These are phyloP conservation scores for Verticillium nubilum DNA, from an alignment of 2,329 filamentous ascomycete species.

Conservation along the genomic window DNA sequence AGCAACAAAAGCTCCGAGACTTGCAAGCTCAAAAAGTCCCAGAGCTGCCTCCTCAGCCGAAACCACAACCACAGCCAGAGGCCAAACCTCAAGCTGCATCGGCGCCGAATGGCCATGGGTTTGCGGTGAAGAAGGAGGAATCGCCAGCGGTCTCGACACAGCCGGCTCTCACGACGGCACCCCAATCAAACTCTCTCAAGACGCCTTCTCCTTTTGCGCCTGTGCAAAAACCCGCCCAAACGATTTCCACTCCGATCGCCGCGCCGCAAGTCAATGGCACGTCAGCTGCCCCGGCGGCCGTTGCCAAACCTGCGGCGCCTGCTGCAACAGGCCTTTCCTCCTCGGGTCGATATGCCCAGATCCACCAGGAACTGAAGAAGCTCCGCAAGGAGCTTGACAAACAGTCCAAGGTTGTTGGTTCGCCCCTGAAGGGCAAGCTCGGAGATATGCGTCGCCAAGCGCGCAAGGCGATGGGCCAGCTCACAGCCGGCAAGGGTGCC, in stretches of 20 bases:
- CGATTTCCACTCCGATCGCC: not conserved
- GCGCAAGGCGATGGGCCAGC: constrained; percentile 66
- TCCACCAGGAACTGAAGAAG: constrained; percentile 65
- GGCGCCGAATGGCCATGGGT: not conserved
- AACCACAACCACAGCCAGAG: constrained; percentile 12
- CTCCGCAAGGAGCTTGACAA: constrained; percentile 58
- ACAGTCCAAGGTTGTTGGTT: constrained; percentile 41
- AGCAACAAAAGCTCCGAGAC: constrained; percentile 42
- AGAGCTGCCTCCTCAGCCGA: constrained; percentile 32
- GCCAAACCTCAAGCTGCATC: constrained; percentile 7
- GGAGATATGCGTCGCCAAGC: constrained; percentile 69
- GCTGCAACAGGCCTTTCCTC: constrained; percentile 1
- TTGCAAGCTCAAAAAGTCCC: constrained; percentile 39
- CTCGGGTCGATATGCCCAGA: constrained; percentile 42
- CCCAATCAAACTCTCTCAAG: not conserved
- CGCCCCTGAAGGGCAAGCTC: constrained; percentile 56
- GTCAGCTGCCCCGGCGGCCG: not conserved
- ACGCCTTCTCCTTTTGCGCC: constrained; percentile 2
- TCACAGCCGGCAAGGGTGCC: constrained; percentile 58
- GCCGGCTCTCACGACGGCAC: not conserved
- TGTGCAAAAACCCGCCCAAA: not conserved
- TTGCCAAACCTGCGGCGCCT: not conserved
- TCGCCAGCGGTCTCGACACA: not conserved
- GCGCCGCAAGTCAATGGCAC: not conserved
- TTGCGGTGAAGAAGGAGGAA: not conserved